These are phyloP conservation scores for Pseudogymnoascus sp. DNA, from an alignment of 2,329 filamentous ascomycete genomes.

Conservation along the genomic window DNA sequence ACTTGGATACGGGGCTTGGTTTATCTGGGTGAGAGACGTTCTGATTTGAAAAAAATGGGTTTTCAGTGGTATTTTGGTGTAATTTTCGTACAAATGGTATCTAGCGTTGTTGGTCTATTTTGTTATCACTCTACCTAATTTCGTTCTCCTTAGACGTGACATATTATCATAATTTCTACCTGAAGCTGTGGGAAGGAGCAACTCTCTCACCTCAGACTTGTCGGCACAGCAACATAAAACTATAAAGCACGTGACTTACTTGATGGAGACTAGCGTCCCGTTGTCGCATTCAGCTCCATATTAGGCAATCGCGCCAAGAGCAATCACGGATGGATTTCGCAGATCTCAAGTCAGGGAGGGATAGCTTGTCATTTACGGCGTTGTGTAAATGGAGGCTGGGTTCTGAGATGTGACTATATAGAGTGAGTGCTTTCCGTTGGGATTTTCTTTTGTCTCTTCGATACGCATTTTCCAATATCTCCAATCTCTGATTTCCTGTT, in stretches of 20 bases:
- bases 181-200: neutral
- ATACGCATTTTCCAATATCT: neutral
- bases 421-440: neutral
- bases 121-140: neutral
- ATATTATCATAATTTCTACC: neutral
- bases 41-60: neutral
- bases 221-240: neutral
- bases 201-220: neutral
- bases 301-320: slow-evolving; percentile 8
- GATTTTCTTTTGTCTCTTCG: neutral
- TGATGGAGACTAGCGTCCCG: neutral
- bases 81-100: neutral
- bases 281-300: slow-evolving; percentile 2
- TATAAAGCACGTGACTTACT: neutral
- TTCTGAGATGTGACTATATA: neutral
- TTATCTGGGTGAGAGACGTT: neutral
- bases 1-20: neutral
- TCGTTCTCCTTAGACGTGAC: neutral
- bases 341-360: neutral
- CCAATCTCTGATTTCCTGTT: neutral
- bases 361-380: neutral
- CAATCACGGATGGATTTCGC: neutral
- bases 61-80: neutral
- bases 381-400: neutral
- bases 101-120: neutral